phyloP scores from a whole-genome alignment of 164 flowering plant species.

The Chloranthus sessilifolius region DNA sequence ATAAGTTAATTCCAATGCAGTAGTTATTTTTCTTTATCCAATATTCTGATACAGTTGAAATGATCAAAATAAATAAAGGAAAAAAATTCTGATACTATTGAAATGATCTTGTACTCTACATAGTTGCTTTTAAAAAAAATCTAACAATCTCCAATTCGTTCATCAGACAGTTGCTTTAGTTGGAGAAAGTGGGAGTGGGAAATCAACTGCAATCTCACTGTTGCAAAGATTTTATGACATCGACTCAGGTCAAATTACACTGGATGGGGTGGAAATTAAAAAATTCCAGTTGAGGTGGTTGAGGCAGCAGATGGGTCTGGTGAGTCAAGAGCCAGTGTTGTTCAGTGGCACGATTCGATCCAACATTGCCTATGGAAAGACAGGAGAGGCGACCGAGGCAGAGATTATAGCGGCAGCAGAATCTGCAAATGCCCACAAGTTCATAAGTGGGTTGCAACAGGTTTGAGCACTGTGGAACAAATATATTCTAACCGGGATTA shows the following conservation, averaged over 20 bases:
- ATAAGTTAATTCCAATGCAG: too few species aligned
- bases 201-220: constrained; percentile 35
- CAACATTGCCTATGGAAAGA: constrained; percentile 49
- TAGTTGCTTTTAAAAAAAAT: neutral
- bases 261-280: constrained; percentile 35
- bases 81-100: neutral
- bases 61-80: too few species aligned
- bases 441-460: constrained; percentile 39
- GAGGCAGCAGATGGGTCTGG: constrained; percentile 45
- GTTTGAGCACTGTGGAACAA: constrained; percentile 19
- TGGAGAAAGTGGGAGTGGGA: constrained; percentile 48
- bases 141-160: neutral
- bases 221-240: constrained; percentile 45
- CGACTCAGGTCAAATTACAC: constrained; percentile 30
- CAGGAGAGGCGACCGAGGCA: constrained; percentile 32
- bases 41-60: too few species aligned
- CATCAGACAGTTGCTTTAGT: constrained; percentile 42
- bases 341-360: constrained; percentile 42
- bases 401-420: constrained; percentile 41
- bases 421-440: constrained; percentile 44
- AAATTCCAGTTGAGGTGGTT: constrained; percentile 39
- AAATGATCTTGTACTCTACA: neutral
- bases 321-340: constrained; percentile 43
- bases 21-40: too few species aligned
- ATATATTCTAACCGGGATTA: too few species aligned